These are phyloP conservation scores for Alternaria triticina DNA, from an alignment of 2,329 filamentous ascomycete species.

Conservation along the genomic window DNA sequence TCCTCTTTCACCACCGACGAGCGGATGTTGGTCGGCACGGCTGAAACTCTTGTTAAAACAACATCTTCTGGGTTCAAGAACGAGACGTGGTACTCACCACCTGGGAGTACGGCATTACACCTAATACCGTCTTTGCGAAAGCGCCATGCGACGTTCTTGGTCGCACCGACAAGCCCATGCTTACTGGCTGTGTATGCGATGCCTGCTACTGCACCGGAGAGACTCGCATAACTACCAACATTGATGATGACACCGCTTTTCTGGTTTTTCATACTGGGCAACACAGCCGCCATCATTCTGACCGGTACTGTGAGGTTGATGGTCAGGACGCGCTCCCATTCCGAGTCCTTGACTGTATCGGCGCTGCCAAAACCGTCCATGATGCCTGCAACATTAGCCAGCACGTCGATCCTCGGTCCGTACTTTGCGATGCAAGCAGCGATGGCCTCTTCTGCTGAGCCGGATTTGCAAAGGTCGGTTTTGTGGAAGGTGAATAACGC, in stretches of 20 bases:
- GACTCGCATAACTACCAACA: constrained; percentile 36
- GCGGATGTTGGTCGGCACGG: constrained; percentile 25
- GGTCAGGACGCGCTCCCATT: constrained; percentile 51
- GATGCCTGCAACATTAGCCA: constrained; percentile 54
- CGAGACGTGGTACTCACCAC: constrained; percentile 25
- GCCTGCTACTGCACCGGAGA: constrained; percentile 50
- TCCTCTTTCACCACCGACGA: constrained; percentile 7
- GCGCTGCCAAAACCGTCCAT: constrained; percentile 51
- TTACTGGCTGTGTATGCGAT: constrained; percentile 56
- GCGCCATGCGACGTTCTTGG: constrained; percentile 57
- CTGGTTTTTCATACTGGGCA: constrained; percentile 50
- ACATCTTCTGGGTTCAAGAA: background rate
- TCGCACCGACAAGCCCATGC: constrained; percentile 55
- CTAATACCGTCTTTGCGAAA: constrained; percentile 55
- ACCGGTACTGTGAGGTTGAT: constrained; percentile 55
- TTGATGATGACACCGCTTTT: constrained; percentile 53
- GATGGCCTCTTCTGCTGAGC: constrained; percentile 20
- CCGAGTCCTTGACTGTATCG: constrained; percentile 46
- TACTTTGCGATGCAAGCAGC: constrained; percentile 22
- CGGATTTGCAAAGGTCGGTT: constrained; percentile 18
- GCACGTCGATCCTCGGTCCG: constrained; percentile 43
- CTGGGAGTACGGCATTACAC: constrained; percentile 56
- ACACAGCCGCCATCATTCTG: constrained; percentile 53
- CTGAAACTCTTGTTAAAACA: background rate
- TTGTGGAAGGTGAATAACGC: constrained; percentile 26